phyloP scores from a whole-genome alignment of 2,329 filamentous ascomycete genomes.

The Trichoderma sp. region DNA sequence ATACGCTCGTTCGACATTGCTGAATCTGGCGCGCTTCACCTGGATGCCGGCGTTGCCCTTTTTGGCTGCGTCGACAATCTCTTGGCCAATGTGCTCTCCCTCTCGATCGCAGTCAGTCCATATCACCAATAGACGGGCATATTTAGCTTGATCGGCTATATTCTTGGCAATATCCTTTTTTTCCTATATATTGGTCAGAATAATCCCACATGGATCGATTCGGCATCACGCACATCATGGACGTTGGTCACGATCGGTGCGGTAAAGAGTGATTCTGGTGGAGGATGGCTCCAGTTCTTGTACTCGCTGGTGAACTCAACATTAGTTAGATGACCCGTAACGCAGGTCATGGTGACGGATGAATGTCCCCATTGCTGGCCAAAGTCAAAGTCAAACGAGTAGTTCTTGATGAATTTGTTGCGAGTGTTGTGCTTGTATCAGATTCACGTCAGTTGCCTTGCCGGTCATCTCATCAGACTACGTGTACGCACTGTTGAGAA shows the following conservation, averaged over 20 bases:
- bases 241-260: slow-evolving; percentile 70
- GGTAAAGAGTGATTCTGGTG: slow-evolving; percentile 75
- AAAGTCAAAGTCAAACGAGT: slow-evolving; percentile 87
- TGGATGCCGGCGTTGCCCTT: slow-evolving; percentile 71
- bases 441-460: slow-evolving; percentile 24
- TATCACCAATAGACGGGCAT: slow-evolving; percentile 76
- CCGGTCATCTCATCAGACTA: background rate
- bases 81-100: slow-evolving; percentile 91
- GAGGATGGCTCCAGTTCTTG: slow-evolving; percentile 76
- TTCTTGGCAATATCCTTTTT: slow-evolving; percentile 81
- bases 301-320: slow-evolving; percentile 72
- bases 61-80: slow-evolving; percentile 78
- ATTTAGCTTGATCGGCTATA: slow-evolving; percentile 73
- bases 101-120: slow-evolving; percentile 99
- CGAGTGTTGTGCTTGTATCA: slow-evolving; percentile 60
- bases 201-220: background rate
- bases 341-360: slow-evolving; percentile 88
- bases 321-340: slow-evolving; percentile 81
- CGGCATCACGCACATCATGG: slow-evolving; percentile 50
- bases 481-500: slow-evolving; percentile 57
- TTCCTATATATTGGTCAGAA: slow-evolving; percentile 49
- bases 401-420: slow-evolving; percentile 86
- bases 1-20: slow-evolving; percentile 88
- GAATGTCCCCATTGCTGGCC: slow-evolving; percentile 74
- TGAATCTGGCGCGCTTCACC: slow-evolving; percentile 85